Conservation (phyloP, 176 grass and related monocot genomes). For the Triticum urartu region DNA sequence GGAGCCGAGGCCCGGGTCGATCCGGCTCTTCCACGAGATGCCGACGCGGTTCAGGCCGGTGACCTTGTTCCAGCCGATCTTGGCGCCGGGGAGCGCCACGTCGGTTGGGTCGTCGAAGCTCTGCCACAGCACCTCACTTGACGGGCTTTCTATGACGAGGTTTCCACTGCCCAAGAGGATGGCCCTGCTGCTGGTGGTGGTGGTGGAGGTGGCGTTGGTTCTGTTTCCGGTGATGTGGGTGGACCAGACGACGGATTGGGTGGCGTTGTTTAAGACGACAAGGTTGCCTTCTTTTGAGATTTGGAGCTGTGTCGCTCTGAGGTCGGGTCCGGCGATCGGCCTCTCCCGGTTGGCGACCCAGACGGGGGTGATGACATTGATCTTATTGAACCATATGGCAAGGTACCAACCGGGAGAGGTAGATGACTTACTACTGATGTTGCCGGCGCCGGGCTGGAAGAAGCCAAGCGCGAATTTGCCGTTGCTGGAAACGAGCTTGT, state of each 20-base stretch:
- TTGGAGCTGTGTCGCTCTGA: not conserved
- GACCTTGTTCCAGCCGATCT: not conserved
- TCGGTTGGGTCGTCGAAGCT: not conserved
- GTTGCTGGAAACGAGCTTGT: slow-evolving; percentile 20
- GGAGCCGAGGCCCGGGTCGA: not conserved
- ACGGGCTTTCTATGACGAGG: not conserved
- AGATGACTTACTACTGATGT: not conserved
- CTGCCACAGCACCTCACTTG: not conserved
- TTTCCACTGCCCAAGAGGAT: slow-evolving; percentile 34
- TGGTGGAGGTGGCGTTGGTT: not conserved
- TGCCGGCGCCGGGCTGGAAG: slow-evolving; percentile 14
- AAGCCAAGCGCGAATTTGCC: slow-evolving; percentile 39
- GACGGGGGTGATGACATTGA: slow-evolving; percentile 13
- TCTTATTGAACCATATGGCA: not conserved
- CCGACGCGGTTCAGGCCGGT: not conserved
- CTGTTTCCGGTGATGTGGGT: not conserved
- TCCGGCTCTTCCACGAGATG: not conserved
- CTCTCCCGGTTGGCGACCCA: not conserved
- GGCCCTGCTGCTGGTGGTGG: not conserved
- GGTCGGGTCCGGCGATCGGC: not conserved
- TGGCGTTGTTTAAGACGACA: slow-evolving; percentile 23
- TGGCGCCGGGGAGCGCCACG: not conserved
- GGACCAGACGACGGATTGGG: slow-evolving; percentile 23
- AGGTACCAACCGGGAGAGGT: not conserved
- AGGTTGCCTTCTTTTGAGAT: slow-evolving; percentile 32